These are phyloP conservation scores for Neodidymelliopsis sp. DNA, from an alignment of 2,329 filamentous ascomycete genomes.

Conservation along the genomic window DNA sequence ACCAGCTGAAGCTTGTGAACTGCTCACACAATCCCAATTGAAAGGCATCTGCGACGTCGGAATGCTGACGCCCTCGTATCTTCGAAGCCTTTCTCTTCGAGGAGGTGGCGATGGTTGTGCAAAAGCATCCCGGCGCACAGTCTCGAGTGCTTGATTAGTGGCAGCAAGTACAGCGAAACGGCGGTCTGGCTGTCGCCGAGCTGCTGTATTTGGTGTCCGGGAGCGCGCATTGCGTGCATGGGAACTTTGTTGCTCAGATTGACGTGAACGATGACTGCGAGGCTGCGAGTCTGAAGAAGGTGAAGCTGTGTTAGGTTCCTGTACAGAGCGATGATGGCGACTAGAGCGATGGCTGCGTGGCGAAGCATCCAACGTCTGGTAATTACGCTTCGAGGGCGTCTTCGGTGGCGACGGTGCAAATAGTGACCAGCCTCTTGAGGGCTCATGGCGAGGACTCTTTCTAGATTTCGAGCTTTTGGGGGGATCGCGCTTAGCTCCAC, in stretches of 20 bases:
- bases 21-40: slow-evolving; percentile 49
- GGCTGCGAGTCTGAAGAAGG: slow-evolving; percentile 32
- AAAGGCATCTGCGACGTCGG: slow-evolving; percentile 44
- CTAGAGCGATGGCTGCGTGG: slow-evolving; percentile 40
- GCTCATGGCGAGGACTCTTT: slow-evolving; percentile 34
- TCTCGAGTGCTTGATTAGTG: slow-evolving; percentile 47
- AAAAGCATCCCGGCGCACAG: slow-evolving; percentile 47
- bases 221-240: slow-evolving; percentile 37
- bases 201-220: slow-evolving; percentile 44
- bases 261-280: slow-evolving; percentile 40
- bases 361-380: slow-evolving; percentile 39
- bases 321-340: slow-evolving; percentile 31
- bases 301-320: slow-evolving; percentile 19
- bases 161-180: slow-evolving; percentile 50
- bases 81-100: slow-evolving; percentile 38
- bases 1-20: slow-evolving; percentile 42
- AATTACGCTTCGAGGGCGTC: slow-evolving; percentile 31
- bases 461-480: slow-evolving; percentile 42
- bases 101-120: slow-evolving; percentile 45
- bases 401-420: slow-evolving; percentile 43
- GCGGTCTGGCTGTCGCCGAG: slow-evolving; percentile 44
- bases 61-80: slow-evolving; percentile 43
- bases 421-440: slow-evolving; percentile 39
- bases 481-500: slow-evolving; percentile 48
- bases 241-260: slow-evolving; percentile 33